Percentiles rank a stretch among this genome's conserved stretches.
These are phyloP conservation scores for Bolboschoenoplectus hybrid DNA, from an alignment of 202 grass and related monocot genomes.

Conservation along the genomic window DNA sequence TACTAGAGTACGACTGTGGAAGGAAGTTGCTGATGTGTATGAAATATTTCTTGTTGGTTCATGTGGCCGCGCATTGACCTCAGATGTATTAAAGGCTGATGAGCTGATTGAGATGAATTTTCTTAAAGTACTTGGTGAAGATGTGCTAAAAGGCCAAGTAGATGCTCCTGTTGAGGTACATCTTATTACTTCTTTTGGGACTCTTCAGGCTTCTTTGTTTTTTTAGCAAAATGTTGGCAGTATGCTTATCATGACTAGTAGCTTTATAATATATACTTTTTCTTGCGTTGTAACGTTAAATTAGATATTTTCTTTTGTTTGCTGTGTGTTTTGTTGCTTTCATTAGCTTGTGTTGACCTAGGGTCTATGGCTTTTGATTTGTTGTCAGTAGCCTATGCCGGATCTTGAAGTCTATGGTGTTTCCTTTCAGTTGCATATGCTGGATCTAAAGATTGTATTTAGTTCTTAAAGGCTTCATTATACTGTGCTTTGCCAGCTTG, in stretches of 20 bases:
- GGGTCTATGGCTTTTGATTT: constrained; percentile 25
- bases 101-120: constrained; percentile 91
- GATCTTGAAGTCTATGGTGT: not conserved
- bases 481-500: not conserved
- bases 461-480: not conserved
- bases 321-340: not conserved
- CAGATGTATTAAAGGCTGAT: constrained; percentile 83
- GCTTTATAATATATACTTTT: constrained; percentile 6
- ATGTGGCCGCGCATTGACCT: constrained; percentile 88
- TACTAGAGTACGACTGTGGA: constrained; percentile 87
- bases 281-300: not conserved
- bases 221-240: constrained; percentile 29
- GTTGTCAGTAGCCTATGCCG: constrained; percentile 14
- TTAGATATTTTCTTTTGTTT: not conserved
- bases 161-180: constrained; percentile 85
- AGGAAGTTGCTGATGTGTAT: constrained; percentile 91
- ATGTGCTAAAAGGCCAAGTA: constrained; percentile 77
- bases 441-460: not conserved
- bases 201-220: not conserved
- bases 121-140: constrained; percentile 69
- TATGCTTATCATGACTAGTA: constrained; percentile 31
- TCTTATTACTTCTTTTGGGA: constrained; percentile 21
- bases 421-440: constrained; percentile 21
- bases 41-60: constrained; percentile 99
- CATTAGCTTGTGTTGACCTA: constrained; percentile 9